Evolutionary conservation across 2,329 filamentous ascomycete species (phyloP).

Genomic region (Colletotrichum graminicola): DNA sequence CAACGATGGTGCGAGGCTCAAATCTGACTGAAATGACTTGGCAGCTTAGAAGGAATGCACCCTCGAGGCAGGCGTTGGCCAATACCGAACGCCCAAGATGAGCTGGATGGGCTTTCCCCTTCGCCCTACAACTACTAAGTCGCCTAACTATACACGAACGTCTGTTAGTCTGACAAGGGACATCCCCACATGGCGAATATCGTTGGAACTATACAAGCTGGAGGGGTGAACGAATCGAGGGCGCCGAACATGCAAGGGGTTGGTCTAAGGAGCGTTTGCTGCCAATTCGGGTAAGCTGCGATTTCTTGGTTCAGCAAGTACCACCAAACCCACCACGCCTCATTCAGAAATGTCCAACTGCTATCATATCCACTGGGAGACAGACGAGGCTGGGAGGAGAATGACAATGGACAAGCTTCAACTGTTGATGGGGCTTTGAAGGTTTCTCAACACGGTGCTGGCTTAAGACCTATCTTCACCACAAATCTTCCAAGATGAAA

Average conservation of each 20-base stretch:
- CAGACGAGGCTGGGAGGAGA: not conserved
- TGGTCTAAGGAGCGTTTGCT: constrained; percentile 31
- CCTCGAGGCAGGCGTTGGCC: constrained; percentile 3
- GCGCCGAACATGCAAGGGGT: constrained; percentile 36
- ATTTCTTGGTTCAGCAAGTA: constrained; percentile 14
- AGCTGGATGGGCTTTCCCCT: constrained; percentile 22
- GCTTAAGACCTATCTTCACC: too few species aligned
- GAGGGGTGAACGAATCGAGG: constrained; percentile 31
- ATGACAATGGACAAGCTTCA: too few species aligned
- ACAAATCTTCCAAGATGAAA: not conserved
- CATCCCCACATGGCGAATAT: constrained; percentile 33
- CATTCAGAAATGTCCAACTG: constrained; percentile 3
- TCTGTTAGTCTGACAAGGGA: constrained; percentile 19
- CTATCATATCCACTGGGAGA: not conserved
- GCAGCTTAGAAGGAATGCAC: constrained; percentile 16
- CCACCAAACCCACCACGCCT: constrained; percentile 4
- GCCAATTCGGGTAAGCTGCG: constrained; percentile 11
- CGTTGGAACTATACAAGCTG: constrained; percentile 18
- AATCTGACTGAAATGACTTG: constrained; percentile 30
- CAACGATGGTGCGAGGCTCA: constrained; percentile 8
- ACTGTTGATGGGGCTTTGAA: too few species aligned
- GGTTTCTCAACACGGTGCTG: not conserved
- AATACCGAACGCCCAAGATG: not conserved
- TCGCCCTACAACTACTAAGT: constrained; percentile 19
- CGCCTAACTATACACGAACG: constrained; percentile 15